Conservation (phyloP, 2,329 filamentous ascomycete species). For the Emergomyces africanus region DNA sequence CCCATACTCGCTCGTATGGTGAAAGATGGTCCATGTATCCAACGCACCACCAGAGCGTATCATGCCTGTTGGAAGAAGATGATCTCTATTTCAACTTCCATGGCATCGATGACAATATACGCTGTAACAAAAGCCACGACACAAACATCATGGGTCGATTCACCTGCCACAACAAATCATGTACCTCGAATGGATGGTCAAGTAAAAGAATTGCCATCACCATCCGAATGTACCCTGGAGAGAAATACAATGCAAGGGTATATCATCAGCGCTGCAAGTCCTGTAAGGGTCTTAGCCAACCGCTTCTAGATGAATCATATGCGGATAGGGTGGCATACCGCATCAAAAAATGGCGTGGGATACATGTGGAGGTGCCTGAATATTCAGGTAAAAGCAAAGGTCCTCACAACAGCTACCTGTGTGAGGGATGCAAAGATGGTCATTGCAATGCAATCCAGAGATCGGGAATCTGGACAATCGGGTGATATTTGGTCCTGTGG, state of each 20-base stretch:
- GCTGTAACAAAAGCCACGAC: constrained; percentile 19
- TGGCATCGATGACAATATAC: constrained; percentile 15
- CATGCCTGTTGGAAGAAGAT: constrained; percentile 17
- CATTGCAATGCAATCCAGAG: constrained; percentile 9
- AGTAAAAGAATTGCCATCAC: constrained; percentile 32
- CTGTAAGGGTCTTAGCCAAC: constrained; percentile 24
- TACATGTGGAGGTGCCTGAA: constrained; percentile 15
- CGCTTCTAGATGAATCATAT: constrained; percentile 27
- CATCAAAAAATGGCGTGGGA: constrained; percentile 30
- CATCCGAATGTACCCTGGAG: constrained; percentile 27
- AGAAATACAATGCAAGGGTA: constrained; percentile 33
- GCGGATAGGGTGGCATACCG: constrained; percentile 32
- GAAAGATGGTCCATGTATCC: constrained; percentile 23
- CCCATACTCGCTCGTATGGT: not conserved
- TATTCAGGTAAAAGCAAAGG: constrained; percentile 11
- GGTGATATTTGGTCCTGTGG: not conserved
- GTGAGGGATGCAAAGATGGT: constrained; percentile 23
- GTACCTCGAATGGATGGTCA: constrained; percentile 22
- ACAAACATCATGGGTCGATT: constrained; percentile 34
- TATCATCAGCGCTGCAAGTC: constrained; percentile 31
- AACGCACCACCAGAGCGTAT: constrained; percentile 20
- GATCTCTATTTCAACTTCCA: constrained; percentile 23
- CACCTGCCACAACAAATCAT: constrained; percentile 23
- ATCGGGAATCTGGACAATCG: not conserved
- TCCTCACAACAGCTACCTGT: constrained; percentile 17